phyloP scores from a whole-genome alignment of 202 grass and related monocot genomes.

The Setaria italica region DNA sequence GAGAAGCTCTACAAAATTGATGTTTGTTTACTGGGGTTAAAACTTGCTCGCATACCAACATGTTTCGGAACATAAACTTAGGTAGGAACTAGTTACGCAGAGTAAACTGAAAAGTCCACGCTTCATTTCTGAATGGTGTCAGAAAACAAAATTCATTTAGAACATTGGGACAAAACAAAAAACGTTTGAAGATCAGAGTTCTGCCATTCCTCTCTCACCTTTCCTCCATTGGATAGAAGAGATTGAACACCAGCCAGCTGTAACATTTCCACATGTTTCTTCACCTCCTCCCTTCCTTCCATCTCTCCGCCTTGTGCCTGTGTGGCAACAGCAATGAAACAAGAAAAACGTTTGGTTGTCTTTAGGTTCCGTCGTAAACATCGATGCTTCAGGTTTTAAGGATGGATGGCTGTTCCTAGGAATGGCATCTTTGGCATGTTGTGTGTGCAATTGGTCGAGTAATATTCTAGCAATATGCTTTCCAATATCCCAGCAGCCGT shows the following conservation, averaged over 20 bases:
- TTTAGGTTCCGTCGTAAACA: not conserved
- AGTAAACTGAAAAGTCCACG: not conserved
- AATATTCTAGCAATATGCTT: constrained; percentile 56
- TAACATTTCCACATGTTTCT: not conserved
- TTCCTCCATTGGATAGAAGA: constrained; percentile 46
- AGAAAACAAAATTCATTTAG: not conserved
- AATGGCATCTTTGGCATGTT: constrained; percentile 14
- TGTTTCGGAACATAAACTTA: not conserved
- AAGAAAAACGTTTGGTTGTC: not conserved
- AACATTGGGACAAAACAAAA: not conserved
- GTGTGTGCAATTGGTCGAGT: constrained; percentile 28
- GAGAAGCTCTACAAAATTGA: too few relatives aligned
- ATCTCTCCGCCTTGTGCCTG: not conserved
- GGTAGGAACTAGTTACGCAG: not conserved
- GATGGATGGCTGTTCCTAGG: not conserved
- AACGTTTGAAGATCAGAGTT: not conserved
- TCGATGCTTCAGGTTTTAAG: not conserved
- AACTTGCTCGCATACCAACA: not conserved
- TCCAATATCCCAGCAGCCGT: constrained; percentile 25
- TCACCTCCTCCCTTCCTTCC: not conserved
- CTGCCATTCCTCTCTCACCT: constrained; percentile 4
- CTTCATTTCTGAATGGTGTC: not conserved
- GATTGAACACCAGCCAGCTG: constrained; percentile 18
- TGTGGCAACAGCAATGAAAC: not conserved
- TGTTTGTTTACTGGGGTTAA: too few relatives aligned